phyloP scores from a whole-genome alignment of 306 rosid genomes.

The Lablab purpureus region DNA sequence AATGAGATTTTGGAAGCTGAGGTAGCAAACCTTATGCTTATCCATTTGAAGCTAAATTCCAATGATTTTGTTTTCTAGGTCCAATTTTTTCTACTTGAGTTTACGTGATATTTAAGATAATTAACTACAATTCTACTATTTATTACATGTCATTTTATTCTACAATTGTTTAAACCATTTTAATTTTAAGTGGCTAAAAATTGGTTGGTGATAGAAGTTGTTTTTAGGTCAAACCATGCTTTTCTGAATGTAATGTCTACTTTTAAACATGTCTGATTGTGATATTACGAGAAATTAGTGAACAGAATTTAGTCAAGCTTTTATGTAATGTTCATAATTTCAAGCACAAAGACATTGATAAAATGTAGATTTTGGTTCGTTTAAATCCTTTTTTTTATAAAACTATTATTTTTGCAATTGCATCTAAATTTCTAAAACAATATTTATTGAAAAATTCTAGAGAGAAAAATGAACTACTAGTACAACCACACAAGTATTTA shows the following conservation, averaged over 20 bases:
- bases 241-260: conserved; percentile 8
- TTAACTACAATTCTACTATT: neutral
- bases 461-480: no score
- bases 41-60: conserved; percentile 27
- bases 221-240: conserved; percentile 33
- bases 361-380: neutral
- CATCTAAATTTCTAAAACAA: neutral
- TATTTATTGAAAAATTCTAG: no score
- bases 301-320: conserved; percentile 34
- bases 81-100: conserved; percentile 16
- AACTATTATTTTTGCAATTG: neutral
- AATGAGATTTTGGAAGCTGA: conserved; percentile 26
- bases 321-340: conserved; percentile 13
- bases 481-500: no score
- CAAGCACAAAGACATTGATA: conserved; percentile 8
- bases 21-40: conserved; percentile 35
- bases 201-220: conserved; percentile 24
- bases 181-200: conserved; percentile 39
- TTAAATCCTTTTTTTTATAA: neutral
- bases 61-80: conserved; percentile 21
- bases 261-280: conserved; percentile 14
- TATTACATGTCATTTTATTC: neutral
- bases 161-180: conserved; percentile 2
- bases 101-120: neutral
- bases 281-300: conserved; percentile 38